A percentile compares a stretch with the other conserved stretches of the same genome.
phyloP scores from a whole-genome alignment of 2,329 filamentous ascomycete genomes.

The Claviceps fusiformis region DNA sequence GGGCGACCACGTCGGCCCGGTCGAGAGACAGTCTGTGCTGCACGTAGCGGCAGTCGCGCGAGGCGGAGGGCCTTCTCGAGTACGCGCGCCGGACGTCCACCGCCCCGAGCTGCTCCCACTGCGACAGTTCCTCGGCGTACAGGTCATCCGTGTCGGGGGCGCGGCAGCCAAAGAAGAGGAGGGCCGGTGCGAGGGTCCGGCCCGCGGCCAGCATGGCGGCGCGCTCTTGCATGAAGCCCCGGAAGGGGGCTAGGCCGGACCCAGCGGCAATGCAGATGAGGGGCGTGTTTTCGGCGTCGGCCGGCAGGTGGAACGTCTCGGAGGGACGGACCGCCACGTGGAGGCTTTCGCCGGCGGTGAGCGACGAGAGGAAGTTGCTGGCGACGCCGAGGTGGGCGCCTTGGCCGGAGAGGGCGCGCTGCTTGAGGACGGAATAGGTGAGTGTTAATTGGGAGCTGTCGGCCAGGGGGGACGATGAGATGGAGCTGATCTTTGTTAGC shows the following conservation, averaged over 20 bases:
- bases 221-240: conserved; percentile 49
- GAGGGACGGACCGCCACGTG: conserved; percentile 36
- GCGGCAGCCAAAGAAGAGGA: conserved; percentile 55
- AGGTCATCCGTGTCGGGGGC: conserved; percentile 40
- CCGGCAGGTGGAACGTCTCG: conserved; percentile 34
- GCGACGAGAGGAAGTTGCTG: conserved; percentile 42
- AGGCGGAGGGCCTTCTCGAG: conserved; percentile 29
- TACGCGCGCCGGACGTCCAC: conserved; percentile 48
- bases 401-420: conserved; percentile 35
- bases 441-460: conserved; percentile 45
- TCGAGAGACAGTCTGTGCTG: conserved; percentile 29
- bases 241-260: conserved; percentile 48
- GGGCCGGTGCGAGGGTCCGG: conserved; percentile 39
- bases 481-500: conserved; percentile 31
- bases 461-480: conserved; percentile 58
- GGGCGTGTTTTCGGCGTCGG: conserved; percentile 29
- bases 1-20: conserved; percentile 19
- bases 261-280: conserved; percentile 39
- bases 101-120: conserved; percentile 46
- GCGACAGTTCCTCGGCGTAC: conserved; percentile 43
- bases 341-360: conserved; percentile 29
- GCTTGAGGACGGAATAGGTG: conserved; percentile 54
- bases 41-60: conserved; percentile 34
- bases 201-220: conserved; percentile 36
- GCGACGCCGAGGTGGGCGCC: conserved; percentile 45